Percentiles rank a stretch among this genome's conserved stretches.
phyloP scores from a whole-genome alignment of 352 stramenopile genomes.

The Phytopythium vexans region DNA sequence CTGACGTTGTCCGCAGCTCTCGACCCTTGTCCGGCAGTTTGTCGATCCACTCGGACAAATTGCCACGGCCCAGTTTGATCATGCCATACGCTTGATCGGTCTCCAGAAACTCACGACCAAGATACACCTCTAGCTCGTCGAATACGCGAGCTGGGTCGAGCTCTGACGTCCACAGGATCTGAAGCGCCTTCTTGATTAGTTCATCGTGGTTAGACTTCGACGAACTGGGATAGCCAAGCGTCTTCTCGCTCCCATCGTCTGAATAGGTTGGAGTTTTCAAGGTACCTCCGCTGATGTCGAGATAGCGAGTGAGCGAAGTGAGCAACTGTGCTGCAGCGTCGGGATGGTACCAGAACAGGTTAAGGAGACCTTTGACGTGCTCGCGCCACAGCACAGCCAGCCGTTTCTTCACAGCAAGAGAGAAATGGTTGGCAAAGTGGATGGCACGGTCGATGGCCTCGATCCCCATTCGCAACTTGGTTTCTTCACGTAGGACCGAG shows the following conservation, averaged over 20 bases:
- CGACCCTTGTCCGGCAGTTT: slow-evolving; percentile 24
- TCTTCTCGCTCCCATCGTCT: slow-evolving; percentile 2
- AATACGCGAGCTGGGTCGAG: slow-evolving; percentile 15
- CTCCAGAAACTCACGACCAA: slow-evolving; percentile 15
- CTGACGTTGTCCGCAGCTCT: slow-evolving; percentile 12
- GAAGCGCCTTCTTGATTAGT: slow-evolving; percentile 15
- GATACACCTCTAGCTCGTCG: slow-evolving; percentile 7
- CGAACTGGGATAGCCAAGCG: slow-evolving; percentile 5
- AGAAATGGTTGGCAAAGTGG: slow-evolving; percentile 25
- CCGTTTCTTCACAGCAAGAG: slow-evolving; percentile 11
- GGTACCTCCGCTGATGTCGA: slow-evolving; percentile 13
- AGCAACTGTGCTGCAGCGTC: slow-evolving; percentile 10
- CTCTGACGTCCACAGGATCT: slow-evolving; percentile 15
- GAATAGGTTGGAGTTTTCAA: no score
- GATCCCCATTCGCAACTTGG: not conserved
- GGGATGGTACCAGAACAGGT: slow-evolving; percentile 10
- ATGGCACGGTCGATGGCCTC: slow-evolving; percentile 5
- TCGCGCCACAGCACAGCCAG: slow-evolving; percentile 14
- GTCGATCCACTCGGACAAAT: slow-evolving; percentile 24
- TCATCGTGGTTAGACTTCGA: slow-evolving; percentile 10
- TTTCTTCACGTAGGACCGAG: not conserved
- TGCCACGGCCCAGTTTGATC: slow-evolving; percentile 24
- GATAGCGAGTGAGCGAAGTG: slow-evolving; percentile 18
- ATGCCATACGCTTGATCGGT: slow-evolving; percentile 20
- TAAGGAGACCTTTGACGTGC: slow-evolving; percentile 19